Base-by-base conservation (phyloP, 2,329 filamentous ascomycete genomes). In the Emericellopsis atlantica region DNA sequence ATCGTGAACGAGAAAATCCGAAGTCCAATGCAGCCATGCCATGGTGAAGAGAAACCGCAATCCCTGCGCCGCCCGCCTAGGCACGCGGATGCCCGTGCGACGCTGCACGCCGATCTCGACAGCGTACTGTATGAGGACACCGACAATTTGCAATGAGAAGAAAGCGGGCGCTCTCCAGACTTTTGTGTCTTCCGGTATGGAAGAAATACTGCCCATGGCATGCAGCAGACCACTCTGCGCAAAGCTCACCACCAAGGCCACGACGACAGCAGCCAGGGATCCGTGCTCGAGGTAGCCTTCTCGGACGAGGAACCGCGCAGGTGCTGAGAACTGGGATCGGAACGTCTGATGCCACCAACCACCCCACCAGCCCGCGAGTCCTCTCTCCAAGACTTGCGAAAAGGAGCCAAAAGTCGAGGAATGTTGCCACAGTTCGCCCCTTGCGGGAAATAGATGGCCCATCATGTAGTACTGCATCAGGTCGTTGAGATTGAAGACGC, bases 281-380 rank as follows among this genome's bases (percentile, higher is more conserved):
- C 59, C 49, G 48, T 54, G 47, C 45, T 46, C 49, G 44, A 76
- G 38, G 48, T 66, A 55, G 15, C 67, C 59, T 33, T 45, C 40
- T 45, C 56, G 48, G 8, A 59, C 55, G 42, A 81, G 50, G 51
- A 65, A 74, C 2, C 57, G 58, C 0, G 70, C 63, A 0, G 81
- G 80, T 4, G 77, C 71, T 32, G 74, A 61, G 53, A 90, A 88
- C 3, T 75, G 77, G 42, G 78, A 72, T 1, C 88, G 81, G 62
- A 95, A 93, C 3, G 81, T 80, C 60, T 95, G 89, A 58, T 96
- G 90, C 90, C 90, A 95, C 71, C 79, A 90, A 18, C 67, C 69
- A 36, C 84, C 80, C 90, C 90, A 96, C 61, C 81, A 83, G 1
- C 88, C 89, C 1, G 74, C 70, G 2, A 95, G 66, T 0, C 90